Evolutionary conservation across 2,329 filamentous ascomycete species (phyloP).

Genomic region (Colletotrichum musae): DNA sequence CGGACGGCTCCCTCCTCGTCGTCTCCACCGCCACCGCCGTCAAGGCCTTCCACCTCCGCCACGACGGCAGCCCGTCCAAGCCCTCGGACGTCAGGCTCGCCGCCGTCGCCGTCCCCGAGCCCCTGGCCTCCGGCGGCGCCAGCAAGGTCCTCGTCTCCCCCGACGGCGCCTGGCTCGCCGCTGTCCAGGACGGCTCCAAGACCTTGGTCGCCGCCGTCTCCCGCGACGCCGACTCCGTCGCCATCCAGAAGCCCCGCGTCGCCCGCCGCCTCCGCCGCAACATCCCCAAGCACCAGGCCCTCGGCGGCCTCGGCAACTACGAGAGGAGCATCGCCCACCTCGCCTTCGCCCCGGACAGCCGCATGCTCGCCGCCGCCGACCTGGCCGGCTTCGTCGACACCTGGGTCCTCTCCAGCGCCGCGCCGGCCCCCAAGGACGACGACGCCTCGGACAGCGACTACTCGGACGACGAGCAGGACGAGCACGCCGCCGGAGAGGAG

Average conservation of each 20-base stretch:
- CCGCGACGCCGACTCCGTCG: conserved; percentile 38
- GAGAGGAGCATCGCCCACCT: conserved; percentile 81
- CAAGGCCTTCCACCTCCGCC: conserved; percentile 81
- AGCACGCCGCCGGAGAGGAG: conserved; percentile 65
- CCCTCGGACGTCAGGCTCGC: conserved; percentile 77
- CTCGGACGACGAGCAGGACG: conserved; percentile 56
- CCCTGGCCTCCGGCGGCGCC: conserved; percentile 74
- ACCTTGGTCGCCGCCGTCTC: conserved; percentile 67
- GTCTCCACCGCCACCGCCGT: conserved; percentile 81
- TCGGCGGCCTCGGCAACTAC: conserved; percentile 82
- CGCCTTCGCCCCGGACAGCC: conserved; percentile 85
- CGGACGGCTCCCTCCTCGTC: conserved; percentile 80
- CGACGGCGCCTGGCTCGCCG: conserved; percentile 77
- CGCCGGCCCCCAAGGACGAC: conserved; percentile 48
- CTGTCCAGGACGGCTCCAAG: conserved; percentile 73
- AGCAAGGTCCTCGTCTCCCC: conserved; percentile 79
- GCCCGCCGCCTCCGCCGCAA: conserved; percentile 68
- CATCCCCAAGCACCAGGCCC: conserved; percentile 67
- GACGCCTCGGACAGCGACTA: conserved; percentile 45
- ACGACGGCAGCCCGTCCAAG: conserved; percentile 60
- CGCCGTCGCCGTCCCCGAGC: conserved; percentile 75
- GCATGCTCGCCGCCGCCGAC: conserved; percentile 84
- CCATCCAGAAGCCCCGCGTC: conserved; percentile 55
- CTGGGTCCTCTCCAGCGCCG: conserved; percentile 73
- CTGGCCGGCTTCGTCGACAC: conserved; percentile 89